Evolutionary conservation across 2,329 filamentous ascomycete species (phyloP).

Genomic region (Trichoderma breve): DNA sequence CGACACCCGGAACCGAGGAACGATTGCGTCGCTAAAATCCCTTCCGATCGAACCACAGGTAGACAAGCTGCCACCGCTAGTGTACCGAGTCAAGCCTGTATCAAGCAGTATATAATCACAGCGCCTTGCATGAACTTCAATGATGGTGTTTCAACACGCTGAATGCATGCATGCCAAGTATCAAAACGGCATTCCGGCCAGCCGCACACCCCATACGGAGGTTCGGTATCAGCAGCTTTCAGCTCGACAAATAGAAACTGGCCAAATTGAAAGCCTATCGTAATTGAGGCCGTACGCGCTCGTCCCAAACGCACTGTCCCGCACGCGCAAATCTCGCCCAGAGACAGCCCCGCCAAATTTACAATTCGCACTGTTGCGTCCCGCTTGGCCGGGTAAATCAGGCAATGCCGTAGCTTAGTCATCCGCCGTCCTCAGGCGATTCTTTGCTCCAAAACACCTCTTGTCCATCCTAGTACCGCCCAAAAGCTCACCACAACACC

Average conservation of each 20-base stretch:
- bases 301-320: slow-evolving; percentile 23
- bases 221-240: neutral
- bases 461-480: slow-evolving; percentile 30
- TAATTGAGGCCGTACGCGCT: neutral
- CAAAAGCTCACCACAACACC: slow-evolving; percentile 26
- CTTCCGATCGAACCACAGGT: neutral
- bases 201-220: neutral
- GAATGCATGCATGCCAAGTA: neutral
- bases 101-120: neutral
- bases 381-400: slow-evolving; percentile 26
- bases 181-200: neutral
- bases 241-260: slow-evolving; percentile 27
- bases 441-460: slow-evolving; percentile 31
- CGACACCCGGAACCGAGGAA: neutral
- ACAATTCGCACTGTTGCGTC: slow-evolving; percentile 32
- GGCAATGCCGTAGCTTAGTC: slow-evolving; percentile 35
- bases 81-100: neutral
- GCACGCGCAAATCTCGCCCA: neutral
- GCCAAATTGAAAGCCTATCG: slow-evolving; percentile 26
- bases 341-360: neutral
- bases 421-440: slow-evolving; percentile 33
- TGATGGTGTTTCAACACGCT: neutral
- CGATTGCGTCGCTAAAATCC: neutral
- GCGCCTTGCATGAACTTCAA: neutral
- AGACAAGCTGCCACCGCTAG: neutral